Conservation (phyloP, 768 basidiomycete genomes). For the Naganishia vaughanmartiniae region DNA sequence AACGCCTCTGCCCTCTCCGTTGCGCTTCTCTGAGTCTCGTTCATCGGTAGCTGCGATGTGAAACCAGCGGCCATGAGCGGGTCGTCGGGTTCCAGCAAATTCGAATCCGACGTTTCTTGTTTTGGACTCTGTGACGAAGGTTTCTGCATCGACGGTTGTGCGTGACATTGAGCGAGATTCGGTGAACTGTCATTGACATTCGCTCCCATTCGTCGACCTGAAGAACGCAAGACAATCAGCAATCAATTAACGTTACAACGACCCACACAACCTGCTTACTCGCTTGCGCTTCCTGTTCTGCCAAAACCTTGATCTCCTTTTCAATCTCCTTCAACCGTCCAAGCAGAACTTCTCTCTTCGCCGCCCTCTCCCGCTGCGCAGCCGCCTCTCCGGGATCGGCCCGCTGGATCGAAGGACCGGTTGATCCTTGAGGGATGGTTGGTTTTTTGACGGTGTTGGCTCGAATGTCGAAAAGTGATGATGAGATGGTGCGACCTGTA, state of each 20-base stretch:
- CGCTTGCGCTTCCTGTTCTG: conserved; percentile 1
- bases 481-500: not conserved
- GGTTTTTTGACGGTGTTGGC: not conserved
- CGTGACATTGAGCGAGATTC: too few species aligned
- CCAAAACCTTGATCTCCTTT: not conserved
- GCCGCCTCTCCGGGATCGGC: not conserved
- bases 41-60: too few species aligned
- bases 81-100: too few species aligned
- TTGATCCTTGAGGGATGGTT: not conserved
- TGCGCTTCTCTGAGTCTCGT: not conserved
- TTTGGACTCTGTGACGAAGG: too few species aligned
- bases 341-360: not conserved
- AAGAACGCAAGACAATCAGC: too few species aligned
- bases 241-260: not conserved
- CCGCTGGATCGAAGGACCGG: not conserved
- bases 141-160: too few species aligned
- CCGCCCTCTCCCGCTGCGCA: not conserved
- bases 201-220: too few species aligned
- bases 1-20: not conserved
- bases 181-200: too few species aligned
- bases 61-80: too few species aligned
- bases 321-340: not conserved
- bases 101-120: too few species aligned
- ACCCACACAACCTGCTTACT: not conserved
- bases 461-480: not conserved